Evolutionary conservation across 1,284 basidiomycete genomes (phyloP), one percentile per base, ranked within the genome.

Genomic region (Peniophora sp.): DNA sequence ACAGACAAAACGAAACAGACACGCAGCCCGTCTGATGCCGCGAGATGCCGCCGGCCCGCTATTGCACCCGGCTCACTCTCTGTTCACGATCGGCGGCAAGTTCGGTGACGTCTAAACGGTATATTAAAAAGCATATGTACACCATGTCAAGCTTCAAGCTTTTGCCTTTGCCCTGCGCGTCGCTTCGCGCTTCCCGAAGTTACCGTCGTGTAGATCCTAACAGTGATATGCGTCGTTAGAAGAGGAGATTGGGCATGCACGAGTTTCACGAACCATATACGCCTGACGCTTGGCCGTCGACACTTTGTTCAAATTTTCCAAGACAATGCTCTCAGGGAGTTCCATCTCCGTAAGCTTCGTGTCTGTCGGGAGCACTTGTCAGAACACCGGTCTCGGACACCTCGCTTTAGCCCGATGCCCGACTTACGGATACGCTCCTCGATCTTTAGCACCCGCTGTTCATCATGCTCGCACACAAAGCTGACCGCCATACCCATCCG

Each of bases 401-500:
- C 36, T 16, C 5, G 35, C 32, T 45, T 16, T 19, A 38, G 14
- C 45, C 38, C 19, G 23, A 51, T 14, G 51, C 35, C 24, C 19
- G 14, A 76, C 81, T 66, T 65, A 86, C 91, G 81, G 55, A 97
- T 95, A 36, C 91, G 83, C 45, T 81, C 78, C 68, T 99, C 97
- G 56, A 99, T 90, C 52, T 70, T 77, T 58, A 92, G 65, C 35
- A 99, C 79, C 46, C 89, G 75, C 56, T 93, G 85, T 59, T 97
- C 91, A 62, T 99, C 96, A 44, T 82, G 73, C 69, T 99, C 96
- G 2, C 94, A 97, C 50, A 99, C 90, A 63, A 99, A 91, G 59
- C 92, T 97, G 44, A 99, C 78, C 0, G 93, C 92, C 51, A 93
- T 75, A 63, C 97, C 97, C 3, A 83, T 85, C 60, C 83, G 79